phyloP scores from a whole-genome alignment of 2,329 filamentous ascomycete species.

The Aspergillus pseudoglaucus region DNA sequence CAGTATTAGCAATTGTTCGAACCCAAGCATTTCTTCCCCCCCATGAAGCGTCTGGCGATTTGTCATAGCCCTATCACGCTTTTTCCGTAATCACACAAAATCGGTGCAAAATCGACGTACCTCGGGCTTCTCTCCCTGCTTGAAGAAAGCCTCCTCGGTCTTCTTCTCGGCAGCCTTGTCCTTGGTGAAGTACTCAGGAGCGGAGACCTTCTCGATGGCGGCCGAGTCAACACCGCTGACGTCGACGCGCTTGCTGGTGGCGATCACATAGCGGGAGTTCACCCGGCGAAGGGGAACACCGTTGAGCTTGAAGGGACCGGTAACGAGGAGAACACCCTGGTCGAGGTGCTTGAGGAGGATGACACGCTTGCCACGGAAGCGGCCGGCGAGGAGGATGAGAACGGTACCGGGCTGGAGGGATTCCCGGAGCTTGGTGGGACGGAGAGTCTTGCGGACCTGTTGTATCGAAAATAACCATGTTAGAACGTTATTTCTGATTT shows the following conservation, averaged over 20 bases:
- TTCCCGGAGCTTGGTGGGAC: slow-evolving; percentile 77
- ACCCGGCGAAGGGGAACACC: slow-evolving; percentile 88
- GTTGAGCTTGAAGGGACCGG: slow-evolving; percentile 99
- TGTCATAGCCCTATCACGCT: too few relatives aligned
- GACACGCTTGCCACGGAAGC: slow-evolving; percentile 99
- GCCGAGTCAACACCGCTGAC: slow-evolving; percentile 70
- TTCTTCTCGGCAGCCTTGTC: slow-evolving; percentile 90
- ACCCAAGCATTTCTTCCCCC: neutral
- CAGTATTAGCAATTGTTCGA: neutral
- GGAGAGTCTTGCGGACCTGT: slow-evolving; percentile 91
- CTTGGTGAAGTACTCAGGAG: slow-evolving; percentile 90
- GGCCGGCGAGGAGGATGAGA: slow-evolving; percentile 97
- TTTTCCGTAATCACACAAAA: neutral
- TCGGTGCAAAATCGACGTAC: slow-evolving; percentile 48
- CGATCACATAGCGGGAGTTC: slow-evolving; percentile 46
- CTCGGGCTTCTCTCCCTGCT: slow-evolving; percentile 96
- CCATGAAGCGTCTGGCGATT: too few relatives aligned
- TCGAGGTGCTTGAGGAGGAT: slow-evolving; percentile 96
- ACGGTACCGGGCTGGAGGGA: slow-evolving; percentile 91
- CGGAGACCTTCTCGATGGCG: slow-evolving; percentile 73
- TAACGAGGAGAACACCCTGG: slow-evolving; percentile 97
- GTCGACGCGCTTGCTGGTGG: slow-evolving; percentile 46
- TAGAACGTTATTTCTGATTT: slow-evolving; percentile 6
- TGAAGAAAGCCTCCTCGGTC: slow-evolving; percentile 99
- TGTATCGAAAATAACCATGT: slow-evolving; percentile 20